These are phyloP conservation scores for Rhododendron simsii DNA, from an alignment of 148 eudicot genomes.

Conservation along the genomic window DNA sequence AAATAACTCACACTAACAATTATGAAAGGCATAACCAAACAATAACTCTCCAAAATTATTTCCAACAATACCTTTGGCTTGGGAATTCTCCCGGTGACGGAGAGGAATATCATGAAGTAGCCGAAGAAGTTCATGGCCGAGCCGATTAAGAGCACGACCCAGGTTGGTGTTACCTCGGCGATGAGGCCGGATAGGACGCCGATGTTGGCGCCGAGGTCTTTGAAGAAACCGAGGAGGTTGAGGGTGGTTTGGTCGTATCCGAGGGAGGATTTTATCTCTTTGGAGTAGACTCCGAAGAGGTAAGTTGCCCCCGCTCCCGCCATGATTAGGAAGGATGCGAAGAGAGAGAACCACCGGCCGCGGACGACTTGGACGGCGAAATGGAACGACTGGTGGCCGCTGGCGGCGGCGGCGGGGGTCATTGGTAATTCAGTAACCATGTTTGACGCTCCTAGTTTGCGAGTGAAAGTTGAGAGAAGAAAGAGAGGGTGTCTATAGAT, in stretches of 20 bases:
- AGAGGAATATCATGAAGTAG: slow-evolving; percentile 14
- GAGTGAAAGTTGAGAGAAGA: background rate
- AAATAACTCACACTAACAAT: too few species aligned
- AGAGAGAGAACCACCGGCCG: slow-evolving; percentile 18
- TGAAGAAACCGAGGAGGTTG: slow-evolving; percentile 18
- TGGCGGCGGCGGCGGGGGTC: background rate
- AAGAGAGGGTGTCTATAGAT: too few species aligned
- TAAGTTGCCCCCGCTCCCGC: slow-evolving; percentile 18
- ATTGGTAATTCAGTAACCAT: background rate
- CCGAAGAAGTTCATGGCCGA: slow-evolving; percentile 12
- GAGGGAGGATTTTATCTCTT: slow-evolving; percentile 13
- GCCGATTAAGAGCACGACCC: slow-evolving; percentile 12
- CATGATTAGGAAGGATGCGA: slow-evolving; percentile 18
- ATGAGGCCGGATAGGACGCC: slow-evolving; percentile 18
- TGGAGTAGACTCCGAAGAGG: slow-evolving; percentile 17
- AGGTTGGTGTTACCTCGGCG: slow-evolving; percentile 12
- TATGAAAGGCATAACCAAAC: too few species aligned
- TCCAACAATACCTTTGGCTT: slow-evolving; percentile 2
- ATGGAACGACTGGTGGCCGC: background rate
- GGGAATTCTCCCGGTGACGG: slow-evolving; percentile 11
- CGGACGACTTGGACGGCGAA: slow-evolving; percentile 5
- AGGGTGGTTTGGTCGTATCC: slow-evolving; percentile 19
- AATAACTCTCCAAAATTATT: background rate
- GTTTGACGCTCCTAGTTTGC: background rate
- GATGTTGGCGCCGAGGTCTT: slow-evolving; percentile 15